These are phyloP conservation scores for Stramenopiles sp. DNA, from an alignment of 352 stramenopile species.

Conservation along the genomic window DNA sequence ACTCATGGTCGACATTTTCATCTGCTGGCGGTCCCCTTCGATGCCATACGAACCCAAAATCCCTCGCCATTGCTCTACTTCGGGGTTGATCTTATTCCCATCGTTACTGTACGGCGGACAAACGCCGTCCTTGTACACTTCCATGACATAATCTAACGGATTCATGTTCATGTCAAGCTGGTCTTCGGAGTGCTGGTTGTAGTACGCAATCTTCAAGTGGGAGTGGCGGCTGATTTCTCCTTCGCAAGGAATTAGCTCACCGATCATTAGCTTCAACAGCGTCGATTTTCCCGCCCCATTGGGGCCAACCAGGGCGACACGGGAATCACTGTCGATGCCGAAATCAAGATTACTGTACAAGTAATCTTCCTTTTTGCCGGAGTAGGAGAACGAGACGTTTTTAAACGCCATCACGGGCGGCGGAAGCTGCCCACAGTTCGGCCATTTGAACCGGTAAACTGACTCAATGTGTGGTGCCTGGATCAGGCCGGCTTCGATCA, in stretches of 20 bases:
- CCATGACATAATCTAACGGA: conserved; percentile 89
- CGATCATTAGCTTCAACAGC: conserved; percentile 91
- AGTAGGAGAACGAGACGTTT: conserved; percentile 85
- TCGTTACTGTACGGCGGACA: no score
- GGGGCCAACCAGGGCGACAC: conserved; percentile 77
- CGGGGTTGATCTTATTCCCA: no score
- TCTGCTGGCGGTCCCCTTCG: conserved; percentile 21
- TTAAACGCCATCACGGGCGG: conserved; percentile 90
- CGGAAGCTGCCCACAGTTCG: conserved; percentile 53
- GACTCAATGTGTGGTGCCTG: conserved; percentile 24
- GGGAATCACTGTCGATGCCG: conserved; percentile 85
- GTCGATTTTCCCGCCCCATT: conserved; percentile 91
- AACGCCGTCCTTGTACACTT: conserved; percentile 52
- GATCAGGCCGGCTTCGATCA: conserved; percentile 26
- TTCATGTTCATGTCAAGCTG: conserved; percentile 80
- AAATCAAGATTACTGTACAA: conserved; percentile 58
- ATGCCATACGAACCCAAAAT: conserved; percentile 31
- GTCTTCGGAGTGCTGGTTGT: conserved; percentile 95
- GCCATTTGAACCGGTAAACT: conserved; percentile 70
- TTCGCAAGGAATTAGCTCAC: conserved; percentile 68
- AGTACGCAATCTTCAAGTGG: conserved; percentile 83
- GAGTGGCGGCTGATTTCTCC: conserved; percentile 85
- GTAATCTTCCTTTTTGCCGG: conserved; percentile 13
- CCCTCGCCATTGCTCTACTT: conserved; percentile 33
- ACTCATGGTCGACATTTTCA: conserved; percentile 46